A percentile compares a stretch with the other conserved stretches of the same genome.
Conservation (phyloP, 208 protist genomes). For the Wallacemonas sp. region DNA sequence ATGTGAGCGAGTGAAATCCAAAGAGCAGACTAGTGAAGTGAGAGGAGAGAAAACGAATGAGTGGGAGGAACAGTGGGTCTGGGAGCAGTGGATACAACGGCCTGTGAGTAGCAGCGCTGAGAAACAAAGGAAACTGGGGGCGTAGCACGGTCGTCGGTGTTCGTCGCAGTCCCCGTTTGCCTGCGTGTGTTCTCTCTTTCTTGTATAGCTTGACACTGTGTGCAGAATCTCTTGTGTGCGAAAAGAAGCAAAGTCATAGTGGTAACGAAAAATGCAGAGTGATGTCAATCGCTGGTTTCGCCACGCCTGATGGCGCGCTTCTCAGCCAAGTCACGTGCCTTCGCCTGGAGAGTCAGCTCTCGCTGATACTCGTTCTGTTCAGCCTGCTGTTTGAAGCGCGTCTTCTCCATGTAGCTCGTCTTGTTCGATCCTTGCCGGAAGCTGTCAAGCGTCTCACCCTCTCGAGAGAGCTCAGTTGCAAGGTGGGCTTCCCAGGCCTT, state of each 20-base stretch:
- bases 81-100: too few species aligned
- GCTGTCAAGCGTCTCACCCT: slow-evolving; percentile 73
- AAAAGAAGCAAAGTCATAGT: too few species aligned
- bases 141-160: too few species aligned
- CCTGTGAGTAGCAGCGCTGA: too few species aligned
- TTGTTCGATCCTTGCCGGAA: slow-evolving; percentile 58
- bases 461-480: slow-evolving; percentile 33
- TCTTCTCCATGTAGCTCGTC: slow-evolving; percentile 67
- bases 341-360: slow-evolving; percentile 52
- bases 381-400: slow-evolving; percentile 52
- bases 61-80: too few species aligned
- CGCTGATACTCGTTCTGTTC: slow-evolving; percentile 74
- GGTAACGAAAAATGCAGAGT: too few species aligned
- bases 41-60: neutral
- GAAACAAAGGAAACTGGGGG: too few species aligned
- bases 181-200: too few species aligned
- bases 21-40: too few species aligned
- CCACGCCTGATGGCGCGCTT: slow-evolving; percentile 63
- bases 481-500: slow-evolving; percentile 67
- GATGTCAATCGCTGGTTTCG: slow-evolving; percentile 25
- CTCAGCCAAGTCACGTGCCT: slow-evolving; percentile 44
- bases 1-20: neutral
- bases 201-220: too few species aligned
- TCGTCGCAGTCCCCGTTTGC: too few species aligned
- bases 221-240: too few species aligned